Percentiles rank a stretch among this genome's conserved stretches.
phyloP scores from a whole-genome alignment of 2,329 filamentous ascomycete species.

The Dryadomyces quercivorus region DNA sequence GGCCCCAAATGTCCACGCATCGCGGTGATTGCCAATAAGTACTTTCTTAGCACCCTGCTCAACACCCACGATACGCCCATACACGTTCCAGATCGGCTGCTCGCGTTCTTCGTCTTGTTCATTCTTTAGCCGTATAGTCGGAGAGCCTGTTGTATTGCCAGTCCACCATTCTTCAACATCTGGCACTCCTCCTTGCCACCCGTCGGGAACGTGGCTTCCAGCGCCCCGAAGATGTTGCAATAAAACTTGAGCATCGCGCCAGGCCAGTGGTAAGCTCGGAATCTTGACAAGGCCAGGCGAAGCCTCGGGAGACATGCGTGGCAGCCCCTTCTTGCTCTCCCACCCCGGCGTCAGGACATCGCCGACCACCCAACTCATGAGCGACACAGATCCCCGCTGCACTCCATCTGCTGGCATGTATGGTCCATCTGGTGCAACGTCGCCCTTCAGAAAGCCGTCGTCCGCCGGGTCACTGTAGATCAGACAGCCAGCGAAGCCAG shows the following conservation, averaged over 20 bases:
- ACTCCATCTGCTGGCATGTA: slow-evolving; percentile 75
- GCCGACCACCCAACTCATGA: slow-evolving; percentile 73
- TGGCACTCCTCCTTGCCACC: slow-evolving; percentile 68
- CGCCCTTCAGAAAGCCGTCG: slow-evolving; percentile 65
- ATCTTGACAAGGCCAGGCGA: slow-evolving; percentile 67
- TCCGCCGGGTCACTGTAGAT: slow-evolving; percentile 87
- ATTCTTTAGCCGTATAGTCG: slow-evolving; percentile 72
- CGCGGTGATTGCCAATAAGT: slow-evolving; percentile 85
- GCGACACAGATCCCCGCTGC: slow-evolving; percentile 67
- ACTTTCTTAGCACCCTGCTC: slow-evolving; percentile 76
- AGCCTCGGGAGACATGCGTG: slow-evolving; percentile 56
- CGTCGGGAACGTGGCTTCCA: slow-evolving; percentile 54
- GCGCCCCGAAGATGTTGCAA: slow-evolving; percentile 64
- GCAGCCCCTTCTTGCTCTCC: slow-evolving; percentile 53
- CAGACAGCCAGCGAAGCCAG: slow-evolving; percentile 76
- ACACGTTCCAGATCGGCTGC: slow-evolving; percentile 85
- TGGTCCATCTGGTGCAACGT: slow-evolving; percentile 61
- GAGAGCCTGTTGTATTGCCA: slow-evolving; percentile 57
- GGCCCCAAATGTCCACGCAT: slow-evolving; percentile 83
- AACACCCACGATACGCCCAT: slow-evolving; percentile 71
- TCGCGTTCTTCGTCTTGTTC: slow-evolving; percentile 71
- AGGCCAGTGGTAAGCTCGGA: slow-evolving; percentile 79
- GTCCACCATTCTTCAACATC: slow-evolving; percentile 74
- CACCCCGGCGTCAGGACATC: slow-evolving; percentile 88
- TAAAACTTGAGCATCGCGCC: slow-evolving; percentile 75